Evolutionary conservation across 139 green algal species (phyloP).

Genomic region (Ulvella scutata): DNA sequence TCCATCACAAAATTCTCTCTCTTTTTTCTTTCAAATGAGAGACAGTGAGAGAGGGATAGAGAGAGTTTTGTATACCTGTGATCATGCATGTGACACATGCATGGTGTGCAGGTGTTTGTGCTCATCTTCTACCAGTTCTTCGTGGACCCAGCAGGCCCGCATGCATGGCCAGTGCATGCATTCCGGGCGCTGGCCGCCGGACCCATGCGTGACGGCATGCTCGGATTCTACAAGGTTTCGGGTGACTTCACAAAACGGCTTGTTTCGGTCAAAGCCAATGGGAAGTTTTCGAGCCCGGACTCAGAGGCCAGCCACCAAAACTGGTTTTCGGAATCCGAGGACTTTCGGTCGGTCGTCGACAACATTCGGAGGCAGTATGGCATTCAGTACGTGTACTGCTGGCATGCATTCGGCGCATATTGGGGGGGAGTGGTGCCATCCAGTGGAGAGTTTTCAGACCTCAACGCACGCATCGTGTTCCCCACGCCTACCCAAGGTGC

Average conservation of each 20-base stretch:
- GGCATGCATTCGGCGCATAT: conserved; percentile 88
- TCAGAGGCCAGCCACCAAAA: conserved; percentile 23
- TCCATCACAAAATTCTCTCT: too few species aligned
- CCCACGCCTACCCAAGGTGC: conserved; percentile 17
- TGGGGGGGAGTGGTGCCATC: conserved; percentile 71
- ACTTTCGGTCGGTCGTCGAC: conserved; percentile 45
- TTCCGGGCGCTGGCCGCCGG: conserved; percentile 33
- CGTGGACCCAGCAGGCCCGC: conserved; percentile 55
- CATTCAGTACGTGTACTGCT: conserved; percentile 79
- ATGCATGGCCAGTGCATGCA: conserved; percentile 26
- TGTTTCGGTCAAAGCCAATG: conserved; percentile 58
- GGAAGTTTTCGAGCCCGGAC: conserved; percentile 56
- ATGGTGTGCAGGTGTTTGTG: conserved; percentile 21
- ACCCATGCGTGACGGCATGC: conserved; percentile 20
- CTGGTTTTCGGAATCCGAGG: conserved; percentile 8
- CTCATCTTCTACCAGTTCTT: conserved; percentile 67
- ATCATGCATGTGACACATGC: too few species aligned
- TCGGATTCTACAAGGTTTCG: conserved; percentile 60
- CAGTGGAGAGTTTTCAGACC: conserved; percentile 11
- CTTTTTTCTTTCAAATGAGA: too few species aligned
- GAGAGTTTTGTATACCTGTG: too few species aligned
- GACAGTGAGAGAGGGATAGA: too few species aligned
- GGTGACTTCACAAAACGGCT: conserved; percentile 82
- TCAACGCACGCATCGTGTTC: conserved; percentile 19
- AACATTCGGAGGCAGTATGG: conserved; percentile 32